Evolutionary conservation across 768 basidiomycete species (phyloP).

Genomic region (Gyrodon lividus): DNA sequence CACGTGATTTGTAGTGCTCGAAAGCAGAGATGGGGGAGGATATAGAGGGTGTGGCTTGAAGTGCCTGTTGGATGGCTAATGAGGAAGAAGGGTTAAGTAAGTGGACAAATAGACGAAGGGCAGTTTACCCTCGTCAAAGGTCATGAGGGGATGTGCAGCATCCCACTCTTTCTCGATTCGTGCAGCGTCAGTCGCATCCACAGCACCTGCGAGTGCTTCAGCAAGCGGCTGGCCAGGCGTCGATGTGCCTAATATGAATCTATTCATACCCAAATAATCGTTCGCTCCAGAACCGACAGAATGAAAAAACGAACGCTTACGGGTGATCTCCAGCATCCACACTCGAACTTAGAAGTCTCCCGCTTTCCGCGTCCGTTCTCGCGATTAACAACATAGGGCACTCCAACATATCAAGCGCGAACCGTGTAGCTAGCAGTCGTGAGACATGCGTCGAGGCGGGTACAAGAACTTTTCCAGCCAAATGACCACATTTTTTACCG

Average conservation of each 20-base stretch:
- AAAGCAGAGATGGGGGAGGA: constrained; percentile 43
- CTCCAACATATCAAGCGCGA: constrained; percentile 89
- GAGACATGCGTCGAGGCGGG: constrained; percentile 86
- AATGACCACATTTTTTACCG: constrained; percentile 93
- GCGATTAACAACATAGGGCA: constrained; percentile 88
- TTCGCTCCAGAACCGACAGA: constrained; percentile 4
- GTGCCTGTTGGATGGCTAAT: constrained; percentile 24
- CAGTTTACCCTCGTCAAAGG: constrained; percentile 77
- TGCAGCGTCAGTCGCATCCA: constrained; percentile 68
- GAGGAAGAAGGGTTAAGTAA: not conserved
- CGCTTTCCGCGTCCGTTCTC: constrained; percentile 89
- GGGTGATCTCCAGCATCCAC: constrained; percentile 79
- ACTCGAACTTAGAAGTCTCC: constrained; percentile 78
- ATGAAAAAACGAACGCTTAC: constrained; percentile 32
- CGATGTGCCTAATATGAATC: constrained; percentile 67
- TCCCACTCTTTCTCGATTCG: constrained; percentile 77
- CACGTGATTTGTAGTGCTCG: constrained; percentile 57
- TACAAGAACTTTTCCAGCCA: constrained; percentile 90
- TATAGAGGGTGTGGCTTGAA: constrained; percentile 18
- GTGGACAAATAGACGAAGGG: constrained; percentile 40
- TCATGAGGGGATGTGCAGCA: constrained; percentile 62
- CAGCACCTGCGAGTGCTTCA: constrained; percentile 66
- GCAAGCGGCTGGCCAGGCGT: constrained; percentile 52
- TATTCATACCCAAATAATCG: constrained; percentile 24
- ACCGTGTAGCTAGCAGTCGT: constrained; percentile 79